phyloP scores from a whole-genome alignment of 805 yeast genomes.

The Saturnispora serradocipensis region DNA sequence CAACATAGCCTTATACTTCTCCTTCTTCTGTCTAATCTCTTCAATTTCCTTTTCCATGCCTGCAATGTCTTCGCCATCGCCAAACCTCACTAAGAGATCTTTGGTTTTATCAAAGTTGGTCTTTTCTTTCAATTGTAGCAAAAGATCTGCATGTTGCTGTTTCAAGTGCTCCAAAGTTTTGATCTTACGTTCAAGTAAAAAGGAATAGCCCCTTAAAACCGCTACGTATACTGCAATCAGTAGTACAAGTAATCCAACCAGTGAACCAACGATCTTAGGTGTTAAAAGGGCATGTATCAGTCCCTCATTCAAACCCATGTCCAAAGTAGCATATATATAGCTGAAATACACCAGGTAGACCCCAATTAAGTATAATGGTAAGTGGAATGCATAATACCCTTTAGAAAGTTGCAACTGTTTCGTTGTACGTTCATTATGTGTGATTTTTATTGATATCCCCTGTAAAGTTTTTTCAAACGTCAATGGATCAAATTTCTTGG shows the following conservation, averaged over 20 bases:
- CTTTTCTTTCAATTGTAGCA: slow-evolving; percentile 31
- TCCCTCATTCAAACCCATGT: background rate
- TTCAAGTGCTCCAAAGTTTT: slow-evolving; percentile 20
- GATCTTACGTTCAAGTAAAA: slow-evolving; percentile 19
- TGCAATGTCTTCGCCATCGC: slow-evolving; percentile 39
- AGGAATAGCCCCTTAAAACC: slow-evolving; percentile 13
- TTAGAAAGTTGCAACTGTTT: slow-evolving; percentile 13
- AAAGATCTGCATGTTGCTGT: slow-evolving; percentile 30
- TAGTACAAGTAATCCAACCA: slow-evolving; percentile 5
- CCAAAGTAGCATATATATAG: slow-evolving; percentile 13
- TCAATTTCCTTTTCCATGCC: slow-evolving; percentile 34
- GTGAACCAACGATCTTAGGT: slow-evolving; percentile 11
- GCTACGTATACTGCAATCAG: slow-evolving; percentile 9
- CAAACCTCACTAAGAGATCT: slow-evolving; percentile 58
- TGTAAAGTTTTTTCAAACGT: slow-evolving; percentile 36
- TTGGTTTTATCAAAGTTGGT: slow-evolving; percentile 72
- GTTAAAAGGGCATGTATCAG: background rate
- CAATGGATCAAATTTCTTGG: slow-evolving; percentile 33
- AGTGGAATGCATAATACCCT: slow-evolving; percentile 13
- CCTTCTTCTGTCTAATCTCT: slow-evolving; percentile 32
- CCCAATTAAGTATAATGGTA: slow-evolving; percentile 15
- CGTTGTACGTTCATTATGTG: slow-evolving; percentile 18
- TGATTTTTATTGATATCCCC: slow-evolving; percentile 29
- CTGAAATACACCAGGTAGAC: slow-evolving; percentile 20
- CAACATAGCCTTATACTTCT: slow-evolving; percentile 29